Percentiles rank a stretch among this genome's conserved stretches.
Evolutionary conservation across 352 stramenopile genomes (phyloP).

Genomic region (Thraustotheca clavata): DNA sequence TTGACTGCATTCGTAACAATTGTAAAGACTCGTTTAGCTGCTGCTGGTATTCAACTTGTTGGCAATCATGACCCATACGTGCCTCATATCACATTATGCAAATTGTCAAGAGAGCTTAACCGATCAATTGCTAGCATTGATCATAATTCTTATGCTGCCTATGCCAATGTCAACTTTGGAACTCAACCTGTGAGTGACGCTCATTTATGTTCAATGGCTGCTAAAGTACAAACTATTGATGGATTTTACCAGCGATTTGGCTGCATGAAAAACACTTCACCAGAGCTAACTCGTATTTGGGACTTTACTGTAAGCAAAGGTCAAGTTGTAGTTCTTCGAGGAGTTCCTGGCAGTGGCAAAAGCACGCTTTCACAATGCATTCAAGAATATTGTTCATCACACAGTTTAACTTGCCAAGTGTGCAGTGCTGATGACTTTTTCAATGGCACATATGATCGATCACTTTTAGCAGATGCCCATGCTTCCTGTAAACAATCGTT

Average conservation of each 20-base stretch:
- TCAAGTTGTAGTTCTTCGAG: not conserved
- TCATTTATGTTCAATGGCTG: constrained; percentile 6
- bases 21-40: not conserved
- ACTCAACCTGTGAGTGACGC: not conserved
- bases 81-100: constrained; percentile 13
- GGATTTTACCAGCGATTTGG: constrained; percentile 11
- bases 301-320: not conserved
- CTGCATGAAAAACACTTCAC: not conserved
- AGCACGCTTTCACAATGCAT: not conserved
- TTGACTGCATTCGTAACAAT: not conserved
- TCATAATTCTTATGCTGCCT: not conserved
- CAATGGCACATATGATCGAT: not conserved
- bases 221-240: not conserved
- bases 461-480: not conserved
- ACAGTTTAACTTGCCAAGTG: not conserved
- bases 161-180: not conserved
- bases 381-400: not conserved
- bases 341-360: constrained; percentile 16
- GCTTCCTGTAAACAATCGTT: not conserved
- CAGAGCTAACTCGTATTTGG: not conserved
- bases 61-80: constrained; percentile 16
- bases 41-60: not conserved
- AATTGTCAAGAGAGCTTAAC: constrained; percentile 2
- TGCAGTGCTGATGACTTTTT: constrained; percentile 20
- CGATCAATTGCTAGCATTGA: not conserved